Evolutionary conservation across 1,284 basidiomycete species (phyloP), one percentile per base, ranked within the genome.

Genomic region (Inonotus obliquus): DNA sequence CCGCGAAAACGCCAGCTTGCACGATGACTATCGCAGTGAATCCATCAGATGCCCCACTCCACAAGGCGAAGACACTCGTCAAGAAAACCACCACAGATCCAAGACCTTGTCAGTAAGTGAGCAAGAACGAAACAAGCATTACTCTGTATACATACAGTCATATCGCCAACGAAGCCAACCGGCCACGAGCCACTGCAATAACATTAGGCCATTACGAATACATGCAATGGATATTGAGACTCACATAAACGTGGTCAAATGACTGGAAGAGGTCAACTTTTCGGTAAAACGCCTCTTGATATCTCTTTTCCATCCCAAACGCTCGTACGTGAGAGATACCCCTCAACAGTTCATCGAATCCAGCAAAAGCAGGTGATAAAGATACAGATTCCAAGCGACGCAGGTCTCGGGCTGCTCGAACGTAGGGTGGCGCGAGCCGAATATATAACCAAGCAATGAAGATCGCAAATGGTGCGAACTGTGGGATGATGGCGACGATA

Each of bases 21-120:
- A 87, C 82, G 51, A 95, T 93, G 13, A 92, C 91, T 63, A 94
- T 82, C 25, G 91, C 92, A 1, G 91, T 84, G 11, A 84, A 82
- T 1, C 92, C 91, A 38, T 89, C 82, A 0, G 79, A 79, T 4
- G 92, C 81, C 1, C 81, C 83, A 57, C 79, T 81, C 72, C 80
- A 83, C 4, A 94, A 75, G 2, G 89, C 86, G 65, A 93, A 87
- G 3, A 88, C 65, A 1, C 89, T 91, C 0, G 90, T 87, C 39
- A 85, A 69, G 69, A 86, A 88, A 23, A 94, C 89, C 17, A 91
- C 85, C 1, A 89, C 73, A 3, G 88, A 91, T 35, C 91, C 91
- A 11, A 93, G 79, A 67, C 84, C 85, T 87, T 61, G 32, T n/a
- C 44, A 59, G 57, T 29, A 9, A 35, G 41, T 51, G 47, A 35